Evolutionary conservation across 1,284 basidiomycete species (phyloP), one percentile per base, ranked within the genome.

Genomic region (Naganishia liquefaciens): DNA sequence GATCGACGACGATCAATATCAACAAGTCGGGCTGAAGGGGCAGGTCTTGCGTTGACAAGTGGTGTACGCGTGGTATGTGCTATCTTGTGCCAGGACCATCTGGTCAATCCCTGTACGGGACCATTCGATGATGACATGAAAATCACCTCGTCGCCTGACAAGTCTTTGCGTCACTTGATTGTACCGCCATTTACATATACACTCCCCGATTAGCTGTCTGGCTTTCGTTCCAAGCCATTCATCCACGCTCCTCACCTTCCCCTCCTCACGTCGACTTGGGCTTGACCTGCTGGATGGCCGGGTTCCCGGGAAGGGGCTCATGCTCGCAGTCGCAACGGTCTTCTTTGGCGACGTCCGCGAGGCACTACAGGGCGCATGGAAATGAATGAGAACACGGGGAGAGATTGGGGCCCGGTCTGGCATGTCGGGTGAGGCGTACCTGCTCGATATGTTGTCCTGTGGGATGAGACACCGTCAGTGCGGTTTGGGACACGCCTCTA

Each of bases 361-460:
- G 27, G 23, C 30, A 60, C 63, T 51, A 61, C 19, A 27, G n/a
- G 19, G 39, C 9, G 15, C 25, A 10, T 19, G 39, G 23, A 9
- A n/a, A n/a, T 47, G 42, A 49, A 28, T n/a, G 50, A 61, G 33
- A 68, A 54, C 54, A 27, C 21, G 30, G 5, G 42, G 42, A n/a
- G 21, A 44, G 42, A 6, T 44, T 44, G 25, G 46, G 25, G 43
- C 10, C 13, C 5, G n/a, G n/a, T n/a, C n/a, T 23, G 23, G 42
- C 17, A 46, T 21, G 15, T 47, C 53, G 40, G n/a, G 21, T 15
- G 23, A 33, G 49, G 69, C 75, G 50, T 55, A 76, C 77, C 17
- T 64, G 70, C 64, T 77, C 76, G 57, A 79, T 76, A 62, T 79
- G 77, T n/a, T 68, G 65, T 25, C 77, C 76, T 78, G 39, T 37